A percentile compares a stretch with the other conserved stretches of the same genome.
These are phyloP conservation scores for Venturia asperata DNA, from an alignment of 2,329 filamentous ascomycete genomes.

Conservation along the genomic window DNA sequence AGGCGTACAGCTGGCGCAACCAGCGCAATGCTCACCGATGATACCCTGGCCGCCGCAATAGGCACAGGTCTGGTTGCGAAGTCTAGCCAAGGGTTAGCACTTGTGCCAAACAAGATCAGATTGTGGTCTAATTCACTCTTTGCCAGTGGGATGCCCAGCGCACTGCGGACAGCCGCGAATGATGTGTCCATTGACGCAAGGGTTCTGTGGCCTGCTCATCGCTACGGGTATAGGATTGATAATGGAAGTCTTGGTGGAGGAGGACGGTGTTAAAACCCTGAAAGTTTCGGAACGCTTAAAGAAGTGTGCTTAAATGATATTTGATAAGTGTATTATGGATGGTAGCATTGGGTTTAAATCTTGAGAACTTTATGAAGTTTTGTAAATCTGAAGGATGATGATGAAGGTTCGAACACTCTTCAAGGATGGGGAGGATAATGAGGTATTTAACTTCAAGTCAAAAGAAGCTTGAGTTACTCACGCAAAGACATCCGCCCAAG, in stretches of 20 bases:
- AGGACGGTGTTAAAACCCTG: neutral
- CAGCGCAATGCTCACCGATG: neutral
- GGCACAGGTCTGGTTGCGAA: neutral
- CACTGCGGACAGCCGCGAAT: neutral
- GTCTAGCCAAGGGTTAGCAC: neutral
- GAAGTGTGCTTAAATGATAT: neutral
- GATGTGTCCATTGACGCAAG: neutral
- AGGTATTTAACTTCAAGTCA: neutral
- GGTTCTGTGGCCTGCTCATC: neutral
- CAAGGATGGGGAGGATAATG: neutral
- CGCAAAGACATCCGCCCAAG: neutral
- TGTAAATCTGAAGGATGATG: neutral
- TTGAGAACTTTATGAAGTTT: neutral
- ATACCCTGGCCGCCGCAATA: neutral
- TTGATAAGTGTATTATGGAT: neutral
- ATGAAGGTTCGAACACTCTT: neutral
- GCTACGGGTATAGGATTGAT: neutral
- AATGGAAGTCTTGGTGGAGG: neutral
- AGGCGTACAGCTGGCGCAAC: neutral
- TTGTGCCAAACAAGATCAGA: neutral
- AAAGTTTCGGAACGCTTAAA: neutral
- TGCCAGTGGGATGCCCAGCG: neutral
- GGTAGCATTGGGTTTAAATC: too few relatives aligned
- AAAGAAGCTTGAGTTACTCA: constrained; percentile 2
- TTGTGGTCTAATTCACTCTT: neutral